phyloP scores from a whole-genome alignment of 805 yeast species.

The Ogataea henricii region DNA sequence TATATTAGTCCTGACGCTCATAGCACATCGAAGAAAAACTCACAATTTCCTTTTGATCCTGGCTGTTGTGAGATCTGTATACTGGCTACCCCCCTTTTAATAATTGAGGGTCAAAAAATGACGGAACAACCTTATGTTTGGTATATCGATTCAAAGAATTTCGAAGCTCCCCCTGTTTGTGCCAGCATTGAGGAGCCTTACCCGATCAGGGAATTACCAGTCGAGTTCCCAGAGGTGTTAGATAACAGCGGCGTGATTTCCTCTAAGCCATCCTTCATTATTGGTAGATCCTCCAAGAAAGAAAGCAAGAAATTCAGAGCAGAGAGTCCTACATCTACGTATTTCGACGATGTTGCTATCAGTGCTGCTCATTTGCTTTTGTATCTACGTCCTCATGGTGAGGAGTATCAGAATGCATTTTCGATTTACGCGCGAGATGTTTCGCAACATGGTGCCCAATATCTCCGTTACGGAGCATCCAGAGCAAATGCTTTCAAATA shows the following conservation, averaged over 20 bases:
- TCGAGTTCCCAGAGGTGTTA: background rate
- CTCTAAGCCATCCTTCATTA: slow-evolving; percentile 10
- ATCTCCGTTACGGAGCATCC: slow-evolving; percentile 1
- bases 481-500: slow-evolving; percentile 4
- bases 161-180: background rate
- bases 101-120: background rate
- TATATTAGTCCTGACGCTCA: no score
- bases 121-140: background rate
- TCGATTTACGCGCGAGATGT: slow-evolving; percentile 13
- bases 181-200: slow-evolving; percentile 1
- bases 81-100: background rate
- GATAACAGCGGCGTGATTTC: slow-evolving; percentile 3
- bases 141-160: background rate
- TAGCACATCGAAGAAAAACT: background rate
- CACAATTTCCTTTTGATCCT: background rate
- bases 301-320: slow-evolving; percentile 10
- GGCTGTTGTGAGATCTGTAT: background rate
- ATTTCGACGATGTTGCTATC: slow-evolving; percentile 25
- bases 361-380: slow-evolving; percentile 29
- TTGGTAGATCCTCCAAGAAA: slow-evolving; percentile 30
- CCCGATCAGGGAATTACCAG: slow-evolving; percentile 12
- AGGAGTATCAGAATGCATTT: background rate
- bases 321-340: slow-evolving; percentile 15
- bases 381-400: slow-evolving; percentile 8
- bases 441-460: slow-evolving; percentile 24